These are phyloP conservation scores for Monilinia laxa DNA, from an alignment of 2,329 filamentous ascomycete species.

Conservation along the genomic window DNA sequence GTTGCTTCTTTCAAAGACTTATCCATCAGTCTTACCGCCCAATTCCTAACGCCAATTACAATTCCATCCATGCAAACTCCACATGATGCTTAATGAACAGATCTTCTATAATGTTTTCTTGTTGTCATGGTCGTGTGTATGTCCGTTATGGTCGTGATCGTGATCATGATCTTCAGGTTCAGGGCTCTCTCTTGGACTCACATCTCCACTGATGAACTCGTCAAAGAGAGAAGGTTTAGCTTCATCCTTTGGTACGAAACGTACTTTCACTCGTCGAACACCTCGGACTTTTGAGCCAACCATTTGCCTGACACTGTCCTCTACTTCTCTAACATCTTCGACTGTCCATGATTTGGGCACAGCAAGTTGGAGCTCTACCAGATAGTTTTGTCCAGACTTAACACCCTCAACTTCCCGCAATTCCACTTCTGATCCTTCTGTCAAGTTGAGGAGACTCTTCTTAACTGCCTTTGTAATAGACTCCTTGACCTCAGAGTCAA, in stretches of 20 bases:
- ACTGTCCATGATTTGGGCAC: slow-evolving; percentile 78
- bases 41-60: slow-evolving; percentile 22
- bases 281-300: slow-evolving; percentile 79
- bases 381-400: slow-evolving; percentile 95
- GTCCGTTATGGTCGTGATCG: slow-evolving; percentile 46
- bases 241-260: slow-evolving; percentile 73
- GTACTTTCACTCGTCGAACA: slow-evolving; percentile 77
- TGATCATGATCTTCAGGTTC: slow-evolving; percentile 58
- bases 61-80: slow-evolving; percentile 25
- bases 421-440: slow-evolving; percentile 59
- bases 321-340: slow-evolving; percentile 65
- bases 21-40: neutral
- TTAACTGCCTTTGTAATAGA: slow-evolving; percentile 66
- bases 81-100: slow-evolving; percentile 28
- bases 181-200: slow-evolving; percentile 56
- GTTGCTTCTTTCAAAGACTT: slow-evolving; percentile 13
- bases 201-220: slow-evolving; percentile 71
- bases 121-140: slow-evolving; percentile 40
- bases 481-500: slow-evolving; percentile 79
- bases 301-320: slow-evolving; percentile 68
- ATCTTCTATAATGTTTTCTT: slow-evolving; percentile 37
- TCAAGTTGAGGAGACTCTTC: slow-evolving; percentile 56
- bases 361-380: slow-evolving; percentile 84
- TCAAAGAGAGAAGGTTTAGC: slow-evolving; percentile 62
- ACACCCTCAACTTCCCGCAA: slow-evolving; percentile 80